Conservation (phyloP, 306 rosid species). For the Cicer chorassanicum region DNA sequence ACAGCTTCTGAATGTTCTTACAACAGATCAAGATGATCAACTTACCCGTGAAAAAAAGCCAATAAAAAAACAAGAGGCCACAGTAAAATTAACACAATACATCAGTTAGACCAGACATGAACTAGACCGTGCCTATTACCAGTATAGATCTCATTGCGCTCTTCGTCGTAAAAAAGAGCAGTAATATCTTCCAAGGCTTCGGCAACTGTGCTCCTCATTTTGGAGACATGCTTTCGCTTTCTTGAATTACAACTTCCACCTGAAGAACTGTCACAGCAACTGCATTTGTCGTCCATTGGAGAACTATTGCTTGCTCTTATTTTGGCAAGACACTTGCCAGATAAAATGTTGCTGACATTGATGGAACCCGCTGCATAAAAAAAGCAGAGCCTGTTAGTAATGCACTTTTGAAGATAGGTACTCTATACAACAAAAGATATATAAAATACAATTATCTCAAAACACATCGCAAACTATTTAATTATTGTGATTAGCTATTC, state of each 20-base stretch:
- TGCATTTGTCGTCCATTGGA: slow-evolving; percentile 61
- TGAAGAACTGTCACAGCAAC: slow-evolving; percentile 56
- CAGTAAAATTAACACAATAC: slow-evolving; percentile 39
- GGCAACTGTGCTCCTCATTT: slow-evolving; percentile 86
- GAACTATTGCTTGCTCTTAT: slow-evolving; percentile 73
- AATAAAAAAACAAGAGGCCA: slow-evolving; percentile 47
- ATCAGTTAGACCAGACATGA: slow-evolving; percentile 95
- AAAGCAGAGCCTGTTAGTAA: slow-evolving; percentile 44
- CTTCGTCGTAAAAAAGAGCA: slow-evolving; percentile 98
- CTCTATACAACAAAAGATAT: slow-evolving; percentile 19
- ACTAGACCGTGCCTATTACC: slow-evolving; percentile 93
- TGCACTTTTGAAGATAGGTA: neutral
- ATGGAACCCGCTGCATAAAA: slow-evolving; percentile 90
- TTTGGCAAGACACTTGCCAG: slow-evolving; percentile 97
- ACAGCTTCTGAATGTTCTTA: slow-evolving; percentile 47
- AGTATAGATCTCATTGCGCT: slow-evolving; percentile 92
- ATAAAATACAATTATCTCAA: slow-evolving; percentile 8
- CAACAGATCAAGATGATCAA: slow-evolving; percentile 48
- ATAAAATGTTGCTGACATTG: slow-evolving; percentile 93
- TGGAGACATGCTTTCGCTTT: slow-evolving; percentile 59
- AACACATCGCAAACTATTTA: slow-evolving; percentile 20
- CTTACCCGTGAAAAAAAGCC: slow-evolving; percentile 47
- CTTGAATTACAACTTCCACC: slow-evolving; percentile 56
- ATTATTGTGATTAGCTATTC: neutral
- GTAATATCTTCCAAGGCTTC: slow-evolving; percentile 99